These are phyloP conservation scores for Scedosporium apiospermum DNA, from an alignment of 2,329 filamentous ascomycete species.

Conservation along the genomic window DNA sequence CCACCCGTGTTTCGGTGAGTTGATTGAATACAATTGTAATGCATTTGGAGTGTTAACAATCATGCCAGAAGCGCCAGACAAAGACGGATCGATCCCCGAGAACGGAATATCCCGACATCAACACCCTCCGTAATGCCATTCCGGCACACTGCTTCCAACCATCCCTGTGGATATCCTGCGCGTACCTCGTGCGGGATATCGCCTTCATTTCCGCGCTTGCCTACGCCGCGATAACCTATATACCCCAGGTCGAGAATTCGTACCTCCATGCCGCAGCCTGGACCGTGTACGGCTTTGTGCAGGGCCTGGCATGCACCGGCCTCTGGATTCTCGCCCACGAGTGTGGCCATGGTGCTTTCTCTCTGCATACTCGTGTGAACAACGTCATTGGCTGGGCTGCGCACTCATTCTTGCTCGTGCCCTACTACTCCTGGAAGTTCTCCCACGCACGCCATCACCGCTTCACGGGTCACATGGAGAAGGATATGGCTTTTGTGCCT, in stretches of 20 bases:
- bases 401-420: conserved; percentile 58
- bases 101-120: conserved; percentile 30
- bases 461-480: conserved; percentile 57
- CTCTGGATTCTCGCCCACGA: conserved; percentile 96
- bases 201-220: conserved; percentile 36
- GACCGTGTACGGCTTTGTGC: conserved; percentile 50
- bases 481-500: conserved; percentile 58
- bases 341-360: conserved; percentile 77
- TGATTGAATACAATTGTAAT: background rate
- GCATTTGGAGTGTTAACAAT: conserved; percentile 1
- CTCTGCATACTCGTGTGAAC: conserved; percentile 45
- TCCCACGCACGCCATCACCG: conserved; percentile 62
- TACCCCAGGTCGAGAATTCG: conserved; percentile 37
- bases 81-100: background rate
- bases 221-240: conserved; percentile 43
- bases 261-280: conserved; percentile 38
- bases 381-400: conserved; percentile 52
- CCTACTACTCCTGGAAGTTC: conserved; percentile 66
- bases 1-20: conserved; percentile 5
- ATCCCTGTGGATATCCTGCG: conserved; percentile 38
- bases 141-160: conserved; percentile 53
- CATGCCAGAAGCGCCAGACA: conserved; percentile 4
- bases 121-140: conserved; percentile 42
- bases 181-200: conserved; percentile 48
- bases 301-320: conserved; percentile 85